Base-by-base conservation (phyloP, 2,329 filamentous ascomycete genomes). In the Pleomassaria siparia region DNA sequence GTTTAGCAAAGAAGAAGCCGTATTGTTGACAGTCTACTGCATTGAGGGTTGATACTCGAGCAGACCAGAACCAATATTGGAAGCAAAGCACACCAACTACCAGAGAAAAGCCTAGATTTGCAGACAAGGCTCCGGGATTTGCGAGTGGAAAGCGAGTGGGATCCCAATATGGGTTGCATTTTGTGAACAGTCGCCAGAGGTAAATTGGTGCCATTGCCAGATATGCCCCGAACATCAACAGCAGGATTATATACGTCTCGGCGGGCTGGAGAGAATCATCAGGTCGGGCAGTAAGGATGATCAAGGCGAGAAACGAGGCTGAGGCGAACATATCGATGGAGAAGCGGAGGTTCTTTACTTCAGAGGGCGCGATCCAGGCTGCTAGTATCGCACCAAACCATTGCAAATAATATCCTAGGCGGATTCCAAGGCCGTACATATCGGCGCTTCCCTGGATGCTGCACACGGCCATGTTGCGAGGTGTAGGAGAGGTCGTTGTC, bases 361-460 rank as follows among this genome's bases (percentile, higher is more conserved):
- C 58, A 21, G 6, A 6, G 12, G 7, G 32, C 7, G 51, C 49
- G 11, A 67, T 41, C 33, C 54, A 61, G 12, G 58, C 52, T 8
- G 63, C 57, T 5, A 64, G 39, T 4, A 60, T 58, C 8, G 49
- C 53, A 2, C 60, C 58, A 25, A 59, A 49, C 64, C 63, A 69
- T 46, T 63, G 62, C 2, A 67, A 40, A 40, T 68, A 68, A 40
- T 59, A 57, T 29, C 63, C 64, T 9, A 69, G 47, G 11, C 65
- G 58, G 29, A 69, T 67, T 1, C 66, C 66, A 15, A 67, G 56
- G 1, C 66, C 65, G 43, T 68, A 69, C 40, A 64, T 60, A 37
- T 69, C 64, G 21, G 52, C 47, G 39, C 64, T 63, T 1, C 63
- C 65, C 11, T 43, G 16, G 35, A 66, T 60, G 12, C 37, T 44